These are phyloP conservation scores for Nannizziopsis barbatae DNA, from an alignment of 2,329 filamentous ascomycete genomes.

Conservation along the genomic window DNA sequence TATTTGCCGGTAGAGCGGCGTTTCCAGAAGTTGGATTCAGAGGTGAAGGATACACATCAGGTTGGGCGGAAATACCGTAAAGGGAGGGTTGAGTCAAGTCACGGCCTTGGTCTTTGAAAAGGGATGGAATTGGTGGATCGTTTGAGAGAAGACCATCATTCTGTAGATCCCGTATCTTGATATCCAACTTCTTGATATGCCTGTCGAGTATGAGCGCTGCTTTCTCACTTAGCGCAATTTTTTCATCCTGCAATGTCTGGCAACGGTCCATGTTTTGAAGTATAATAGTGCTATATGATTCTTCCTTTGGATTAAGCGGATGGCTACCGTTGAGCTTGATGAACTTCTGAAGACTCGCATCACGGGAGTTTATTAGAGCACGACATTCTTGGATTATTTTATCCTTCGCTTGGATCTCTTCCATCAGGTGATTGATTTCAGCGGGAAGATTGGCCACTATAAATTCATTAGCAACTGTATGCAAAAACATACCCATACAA, in stretches of 20 bases:
- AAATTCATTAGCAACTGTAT: conserved; percentile 9
- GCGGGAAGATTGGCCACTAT: conserved; percentile 47
- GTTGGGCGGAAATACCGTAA: conserved; percentile 37
- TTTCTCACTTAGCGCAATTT: conserved; percentile 50
- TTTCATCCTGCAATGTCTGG: conserved; percentile 50
- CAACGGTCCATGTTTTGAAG: conserved; percentile 48
- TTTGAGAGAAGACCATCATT: conserved; percentile 49
- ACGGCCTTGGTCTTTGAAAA: conserved; percentile 40
- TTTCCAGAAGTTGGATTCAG: conserved; percentile 48
- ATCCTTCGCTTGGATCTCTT: conserved; percentile 57
- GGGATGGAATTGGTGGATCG: conserved; percentile 49
- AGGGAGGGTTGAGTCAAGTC: conserved; percentile 38
- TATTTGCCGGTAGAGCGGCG: conserved; percentile 42
- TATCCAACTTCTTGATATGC: conserved; percentile 51
- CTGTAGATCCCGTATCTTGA: conserved; percentile 50
- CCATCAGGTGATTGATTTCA: conserved; percentile 54
- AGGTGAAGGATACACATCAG: conserved; percentile 37
- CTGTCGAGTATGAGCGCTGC: conserved; percentile 50
- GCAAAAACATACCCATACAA: background rate
- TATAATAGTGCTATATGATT: conserved; percentile 47
- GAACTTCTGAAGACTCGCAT: conserved; percentile 53
- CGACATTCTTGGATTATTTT: conserved; percentile 48
- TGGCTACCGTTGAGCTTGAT: conserved; percentile 53
- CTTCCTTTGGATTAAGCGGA: conserved; percentile 52
- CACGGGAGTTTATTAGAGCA: conserved; percentile 46